Percentiles rank a stretch among this genome's conserved stretches.
Conservation (phyloP, 441 rosid species). For the Mallotus japonicus region DNA sequence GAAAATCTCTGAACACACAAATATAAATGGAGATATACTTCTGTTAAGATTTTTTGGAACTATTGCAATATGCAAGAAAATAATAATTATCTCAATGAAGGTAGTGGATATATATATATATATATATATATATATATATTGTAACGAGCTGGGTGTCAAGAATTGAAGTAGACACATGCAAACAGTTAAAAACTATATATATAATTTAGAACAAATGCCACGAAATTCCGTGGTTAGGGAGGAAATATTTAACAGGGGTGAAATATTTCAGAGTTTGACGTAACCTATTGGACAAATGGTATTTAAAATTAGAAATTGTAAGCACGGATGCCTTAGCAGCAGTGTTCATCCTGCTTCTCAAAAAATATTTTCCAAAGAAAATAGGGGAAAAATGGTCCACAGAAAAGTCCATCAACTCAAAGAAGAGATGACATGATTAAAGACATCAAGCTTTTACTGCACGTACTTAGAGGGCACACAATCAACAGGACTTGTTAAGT, state of each 20-base stretch:
- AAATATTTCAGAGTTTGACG: background rate
- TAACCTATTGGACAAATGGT: background rate
- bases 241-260: background rate
- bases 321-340: background rate
- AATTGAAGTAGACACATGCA: no score
- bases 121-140: no score
- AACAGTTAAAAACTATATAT: no score
- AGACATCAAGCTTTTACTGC: background rate
- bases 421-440: background rate
- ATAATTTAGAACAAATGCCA: background rate
- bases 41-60: no score
- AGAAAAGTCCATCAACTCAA: background rate
- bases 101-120: no score
- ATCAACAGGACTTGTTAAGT: background rate
- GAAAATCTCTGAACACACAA: no score
- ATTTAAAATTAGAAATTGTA: background rate
- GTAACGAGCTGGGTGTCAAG: no score
- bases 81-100: no score
- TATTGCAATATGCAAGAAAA: no score
- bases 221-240: background rate
- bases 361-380: background rate
- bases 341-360: background rate
- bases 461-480: background rate
- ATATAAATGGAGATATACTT: no score
- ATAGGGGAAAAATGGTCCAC: background rate